Base-by-base conservation (phyloP, 805 yeast species). In the Barnettozyma siamensis region DNA sequence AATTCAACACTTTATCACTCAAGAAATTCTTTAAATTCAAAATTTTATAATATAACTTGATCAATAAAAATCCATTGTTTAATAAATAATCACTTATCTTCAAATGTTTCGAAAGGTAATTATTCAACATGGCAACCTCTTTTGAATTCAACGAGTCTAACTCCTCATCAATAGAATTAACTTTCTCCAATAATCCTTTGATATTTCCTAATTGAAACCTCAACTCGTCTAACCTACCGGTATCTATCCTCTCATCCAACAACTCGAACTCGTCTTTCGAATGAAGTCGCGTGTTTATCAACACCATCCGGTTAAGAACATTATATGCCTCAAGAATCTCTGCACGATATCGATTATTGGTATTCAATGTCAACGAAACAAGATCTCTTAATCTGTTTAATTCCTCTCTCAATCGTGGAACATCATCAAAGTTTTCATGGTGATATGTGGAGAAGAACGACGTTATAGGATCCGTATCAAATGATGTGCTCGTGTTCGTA, bases 1-100 rank as follows among this genome's bases (percentile, higher is more conserved):
- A 67, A 10, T 78, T 71, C 2, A 80, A 72, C 13, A 81, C 62
- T 40, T 71, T 67, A 39, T 78, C 79, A 6, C 71, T 66, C 24
- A 80, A 56, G 16, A 67, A 64, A 45, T 73, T 75, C 46, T 75
- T 73, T 36, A 80, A 54, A 50, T 70, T 71, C 38, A 79, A 66
- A 29, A 66, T 66, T 41, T 57, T 51, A 45, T 55, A 57, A 40
- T 57, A 57, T 5, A 57, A 43, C 29, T 55, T 57, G 24, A 57
- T 29, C 20, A 57, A 23, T 8, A 57, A 35, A 5, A 51, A 42
- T 1, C 59, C 59, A 47, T 38, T 56, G 49, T 37, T 49, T 44
- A 20, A 47, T 41, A 11, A 49, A 34, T 12, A 53, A 32, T 9
- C 33, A 31, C 44, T 41, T 8, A 41, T 41, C 24, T 34, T 37